Percentiles rank a stretch among this genome's conserved stretches.
phyloP scores from a whole-genome alignment of 2,329 filamentous ascomycete genomes.

The Apiospora saccharicola region DNA sequence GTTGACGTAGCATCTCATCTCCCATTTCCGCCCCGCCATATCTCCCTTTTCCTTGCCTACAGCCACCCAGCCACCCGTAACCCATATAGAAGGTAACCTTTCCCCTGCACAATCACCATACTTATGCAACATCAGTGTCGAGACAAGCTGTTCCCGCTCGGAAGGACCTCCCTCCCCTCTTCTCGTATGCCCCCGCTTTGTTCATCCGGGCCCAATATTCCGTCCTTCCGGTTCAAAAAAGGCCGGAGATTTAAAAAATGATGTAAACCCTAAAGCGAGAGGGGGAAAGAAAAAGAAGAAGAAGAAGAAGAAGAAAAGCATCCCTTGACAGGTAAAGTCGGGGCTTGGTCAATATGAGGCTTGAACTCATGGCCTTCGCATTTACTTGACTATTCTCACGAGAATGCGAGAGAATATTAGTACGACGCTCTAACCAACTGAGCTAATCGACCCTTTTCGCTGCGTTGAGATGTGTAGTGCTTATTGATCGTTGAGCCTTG shows the following conservation, averaged over 20 bases:
- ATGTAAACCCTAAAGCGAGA: neutral
- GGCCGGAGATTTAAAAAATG: neutral
- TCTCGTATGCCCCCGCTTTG: neutral
- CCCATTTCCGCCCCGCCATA: neutral
- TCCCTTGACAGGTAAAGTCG: neutral
- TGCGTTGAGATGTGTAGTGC: neutral
- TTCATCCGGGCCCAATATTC: neutral
- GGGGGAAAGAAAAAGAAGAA: neutral
- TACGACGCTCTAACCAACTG: slow-evolving; percentile 17
- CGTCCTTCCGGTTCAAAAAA: neutral
- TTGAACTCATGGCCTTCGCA: slow-evolving; percentile 16
- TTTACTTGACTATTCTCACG: neutral
- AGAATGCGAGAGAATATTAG: neutral
- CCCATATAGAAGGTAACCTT: neutral
- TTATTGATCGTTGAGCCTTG: neutral
- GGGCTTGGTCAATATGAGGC: slow-evolving; percentile 4
- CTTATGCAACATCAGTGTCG: neutral
- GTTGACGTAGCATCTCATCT: neutral
- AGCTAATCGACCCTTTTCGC: neutral
- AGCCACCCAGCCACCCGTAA: neutral
- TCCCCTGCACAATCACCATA: neutral
- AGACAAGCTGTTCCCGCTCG: neutral
- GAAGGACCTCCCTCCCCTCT: neutral
- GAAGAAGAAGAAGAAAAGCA: neutral
- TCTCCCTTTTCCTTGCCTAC: neutral